Evolutionary conservation across 2,329 filamentous ascomycete genomes (phyloP).

Genomic region (Remersonia thermophila): DNA sequence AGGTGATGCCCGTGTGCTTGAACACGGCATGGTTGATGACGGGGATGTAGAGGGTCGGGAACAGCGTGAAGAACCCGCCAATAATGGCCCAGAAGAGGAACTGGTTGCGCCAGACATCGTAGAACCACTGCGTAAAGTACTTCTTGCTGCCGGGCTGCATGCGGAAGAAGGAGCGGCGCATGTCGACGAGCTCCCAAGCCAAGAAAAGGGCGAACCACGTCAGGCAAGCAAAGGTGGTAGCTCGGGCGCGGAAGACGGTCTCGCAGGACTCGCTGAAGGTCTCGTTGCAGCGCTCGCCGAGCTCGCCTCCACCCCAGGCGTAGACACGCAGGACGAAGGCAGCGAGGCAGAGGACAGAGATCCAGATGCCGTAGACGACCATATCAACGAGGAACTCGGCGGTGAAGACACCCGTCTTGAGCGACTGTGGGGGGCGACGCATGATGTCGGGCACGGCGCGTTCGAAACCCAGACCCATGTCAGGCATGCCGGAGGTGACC

Average conservation of each 20-base stretch:
- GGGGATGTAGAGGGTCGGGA: conserved; percentile 57
- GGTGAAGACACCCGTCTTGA: conserved; percentile 52
- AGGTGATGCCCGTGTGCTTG: conserved; percentile 54
- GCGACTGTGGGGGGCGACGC: conserved; percentile 48
- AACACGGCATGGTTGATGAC: conserved; percentile 54
- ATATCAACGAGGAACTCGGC: conserved; percentile 53
- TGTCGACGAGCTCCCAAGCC: conserved; percentile 63
- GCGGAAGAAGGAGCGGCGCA: conserved; percentile 55
- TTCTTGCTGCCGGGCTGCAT: conserved; percentile 44
- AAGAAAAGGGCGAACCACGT: conserved; percentile 57
- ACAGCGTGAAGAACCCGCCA: conserved; percentile 45
- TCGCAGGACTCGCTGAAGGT: conserved; percentile 36
- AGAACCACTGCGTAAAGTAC: conserved; percentile 37
- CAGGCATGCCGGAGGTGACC: conserved; percentile 58
- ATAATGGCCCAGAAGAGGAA: conserved; percentile 55
- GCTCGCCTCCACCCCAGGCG: conserved; percentile 31
- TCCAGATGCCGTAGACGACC: conserved; percentile 53
- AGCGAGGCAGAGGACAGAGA: conserved; percentile 49
- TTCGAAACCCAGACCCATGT: conserved; percentile 61
- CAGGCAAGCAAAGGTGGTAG: conserved; percentile 56
- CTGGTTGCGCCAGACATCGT: conserved; percentile 54
- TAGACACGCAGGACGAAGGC: conserved; percentile 51
- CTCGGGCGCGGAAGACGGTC: conserved; percentile 52
- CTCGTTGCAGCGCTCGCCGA: conserved; percentile 48
- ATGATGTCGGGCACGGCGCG: conserved; percentile 57